Evolutionary conservation across 75 land plant genomes (phyloP).

Genomic region (Picea glauca): DNA sequence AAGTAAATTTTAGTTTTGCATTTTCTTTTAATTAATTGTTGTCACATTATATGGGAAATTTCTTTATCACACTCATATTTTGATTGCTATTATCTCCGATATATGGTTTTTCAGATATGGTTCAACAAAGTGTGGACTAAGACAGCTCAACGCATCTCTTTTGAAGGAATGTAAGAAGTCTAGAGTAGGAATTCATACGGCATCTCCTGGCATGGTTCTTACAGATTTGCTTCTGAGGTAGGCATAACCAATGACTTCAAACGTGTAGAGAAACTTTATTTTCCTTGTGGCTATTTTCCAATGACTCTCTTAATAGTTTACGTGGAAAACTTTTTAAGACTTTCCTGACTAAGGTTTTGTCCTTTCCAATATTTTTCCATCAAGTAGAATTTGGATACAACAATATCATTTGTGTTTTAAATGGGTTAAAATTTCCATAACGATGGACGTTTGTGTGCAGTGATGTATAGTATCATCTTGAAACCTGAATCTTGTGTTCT

Average conservation of each 20-base stretch:
- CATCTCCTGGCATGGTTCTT: slow-evolving; percentile 99
- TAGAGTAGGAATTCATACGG: slow-evolving; percentile 89
- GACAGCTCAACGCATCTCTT: slow-evolving; percentile 88
- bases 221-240: slow-evolving; percentile 96
- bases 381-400: not conserved
- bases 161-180: slow-evolving; percentile 81
- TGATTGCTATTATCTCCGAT: not conserved
- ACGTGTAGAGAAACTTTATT: too few species aligned
- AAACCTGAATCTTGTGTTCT: not conserved
- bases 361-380: not conserved
- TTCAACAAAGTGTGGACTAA: slow-evolving; percentile 92
- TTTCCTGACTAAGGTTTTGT: not conserved
- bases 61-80: not conserved
- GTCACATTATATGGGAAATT: not conserved
- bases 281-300: not conserved
- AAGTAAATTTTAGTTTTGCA: too few species aligned
- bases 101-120: slow-evolving; percentile 66
- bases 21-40: too few species aligned
- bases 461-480: not conserved
- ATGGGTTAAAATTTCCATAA: too few species aligned
- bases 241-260: not conserved
- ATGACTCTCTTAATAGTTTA: not conserved
- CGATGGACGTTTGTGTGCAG: not conserved
- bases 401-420: too few species aligned
- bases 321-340: not conserved